Evolutionary conservation across 1,139 yeast species (phyloP).

Genomic region (Yamadazyma buinensis): DNA sequence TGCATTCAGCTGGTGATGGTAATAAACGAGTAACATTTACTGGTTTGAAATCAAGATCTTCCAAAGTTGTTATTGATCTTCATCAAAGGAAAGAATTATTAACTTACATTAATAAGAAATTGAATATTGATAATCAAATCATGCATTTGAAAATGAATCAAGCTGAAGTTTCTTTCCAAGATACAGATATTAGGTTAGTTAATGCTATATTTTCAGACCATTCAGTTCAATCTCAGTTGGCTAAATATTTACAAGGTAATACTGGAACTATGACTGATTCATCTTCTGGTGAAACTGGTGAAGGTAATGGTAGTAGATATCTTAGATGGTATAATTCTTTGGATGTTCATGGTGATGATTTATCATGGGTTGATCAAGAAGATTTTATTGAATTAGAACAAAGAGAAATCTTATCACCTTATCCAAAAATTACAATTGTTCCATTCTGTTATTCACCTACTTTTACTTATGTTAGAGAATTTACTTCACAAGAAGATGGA

Average conservation of each 20-base stretch:
- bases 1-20: constrained; percentile 49
- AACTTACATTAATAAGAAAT: constrained; percentile 52
- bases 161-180: constrained; percentile 71
- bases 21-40: constrained; percentile 55
- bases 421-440: constrained; percentile 54
- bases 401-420: constrained; percentile 40
- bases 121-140: constrained; percentile 53
- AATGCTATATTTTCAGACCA: constrained; percentile 64
- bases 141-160: constrained; percentile 65
- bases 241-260: constrained; percentile 34
- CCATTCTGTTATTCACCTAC: constrained; percentile 76
- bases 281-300: constrained; percentile 14
- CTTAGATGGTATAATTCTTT: constrained; percentile 24
- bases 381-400: constrained; percentile 77
- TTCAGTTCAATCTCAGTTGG: constrained; percentile 40
- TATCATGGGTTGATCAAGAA: constrained; percentile 73
- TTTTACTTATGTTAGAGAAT: constrained; percentile 70
- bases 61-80: constrained; percentile 66
- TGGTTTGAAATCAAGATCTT: constrained; percentile 74
- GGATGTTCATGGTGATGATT: constrained; percentile 43
- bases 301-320: constrained; percentile 6
- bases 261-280: constrained; percentile 8
- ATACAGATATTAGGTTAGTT: constrained; percentile 70
- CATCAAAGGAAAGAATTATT: constrained; percentile 78
- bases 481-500: constrained; percentile 44